These are phyloP conservation scores for Flaveria bidentis DNA, from an alignment of 129 eudicot species.

Conservation along the genomic window DNA sequence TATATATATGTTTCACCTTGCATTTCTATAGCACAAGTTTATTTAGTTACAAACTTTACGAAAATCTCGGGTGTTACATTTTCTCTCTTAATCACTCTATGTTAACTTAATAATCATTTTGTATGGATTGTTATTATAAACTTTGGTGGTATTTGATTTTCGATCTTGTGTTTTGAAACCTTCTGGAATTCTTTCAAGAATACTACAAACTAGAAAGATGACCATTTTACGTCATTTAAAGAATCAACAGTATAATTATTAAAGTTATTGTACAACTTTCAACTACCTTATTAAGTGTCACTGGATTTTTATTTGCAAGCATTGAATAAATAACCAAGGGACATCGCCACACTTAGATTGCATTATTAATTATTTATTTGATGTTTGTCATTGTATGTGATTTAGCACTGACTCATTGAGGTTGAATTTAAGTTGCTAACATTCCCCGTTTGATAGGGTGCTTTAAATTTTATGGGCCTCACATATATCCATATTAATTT, in stretches of 20 bases:
- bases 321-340: constrained; percentile 4
- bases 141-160: too few relatives aligned
- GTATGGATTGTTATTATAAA: too few relatives aligned
- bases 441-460: constrained; percentile 24
- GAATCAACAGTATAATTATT: neutral
- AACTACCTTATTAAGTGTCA: neutral
- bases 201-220: too few relatives aligned
- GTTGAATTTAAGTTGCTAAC: neutral
- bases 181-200: too few relatives aligned
- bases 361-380: neutral
- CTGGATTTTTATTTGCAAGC: constrained; percentile 2
- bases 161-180: too few relatives aligned
- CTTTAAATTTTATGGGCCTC: constrained; percentile 28
- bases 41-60: too few relatives aligned
- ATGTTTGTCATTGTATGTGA: neutral
- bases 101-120: too few relatives aligned
- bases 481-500: too few relatives aligned
- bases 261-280: neutral
- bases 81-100: too few relatives aligned
- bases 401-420: neutral
- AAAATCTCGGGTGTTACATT: too few relatives aligned
- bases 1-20: too few relatives aligned
- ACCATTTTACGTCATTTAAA: neutral
- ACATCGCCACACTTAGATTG: neutral
- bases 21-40: too few relatives aligned